Base-by-base conservation (phyloP, 208 protist genomes). In the Acanthamoeba healyi region DNA sequence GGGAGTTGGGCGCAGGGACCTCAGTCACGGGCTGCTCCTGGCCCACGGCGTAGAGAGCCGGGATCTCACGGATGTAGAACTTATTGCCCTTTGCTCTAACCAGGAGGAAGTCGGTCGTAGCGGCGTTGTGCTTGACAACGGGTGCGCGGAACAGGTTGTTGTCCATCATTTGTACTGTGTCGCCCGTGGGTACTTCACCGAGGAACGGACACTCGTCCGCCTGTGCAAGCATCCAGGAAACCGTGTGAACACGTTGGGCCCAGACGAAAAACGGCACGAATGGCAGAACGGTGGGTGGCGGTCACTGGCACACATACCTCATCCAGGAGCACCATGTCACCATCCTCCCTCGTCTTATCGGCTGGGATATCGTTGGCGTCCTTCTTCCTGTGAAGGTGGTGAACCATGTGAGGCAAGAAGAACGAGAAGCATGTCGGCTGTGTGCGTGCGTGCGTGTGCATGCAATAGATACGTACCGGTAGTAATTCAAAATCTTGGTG, bases 401-500 rank as follows among this genome's bases (percentile, higher is more conserved):
- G 4, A n/a, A 9, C 26, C 44, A 38, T n/a, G n/a, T n/a, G n/a
- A n/a, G n/a, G n/a, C n/a, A n/a, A n/a, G n/a, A n/a, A n/a, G n/a
- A n/a, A n/a, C n/a, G n/a, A n/a, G n/a, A n/a, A n/a, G n/a, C n/a
- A n/a, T n/a, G n/a, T n/a, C n/a, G n/a, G n/a, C n/a, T n/a, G 44
- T 49, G 44, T 49, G 44, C 4, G 44, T 88, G 87, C 9, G 10
- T n/a, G 15, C 3, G 58, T 6, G 26, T 67, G 3, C 58, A 67
- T 4, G 29, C 5, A 17, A 67, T 34, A 22, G 15, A 2, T n/a
- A 38, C 79, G n/a, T 63, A 65, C 49, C 86, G 86, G 44, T 96
- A 96, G 38, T 95, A 96, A 61, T 95, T 93, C 15, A 81, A 70
- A 67, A 96, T 77, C 77, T 92, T 96, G 40, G 92, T 96, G 61